Evolutionary conservation across 306 rosid species (phyloP).

Genomic region (Spatholobus suberectus): DNA sequence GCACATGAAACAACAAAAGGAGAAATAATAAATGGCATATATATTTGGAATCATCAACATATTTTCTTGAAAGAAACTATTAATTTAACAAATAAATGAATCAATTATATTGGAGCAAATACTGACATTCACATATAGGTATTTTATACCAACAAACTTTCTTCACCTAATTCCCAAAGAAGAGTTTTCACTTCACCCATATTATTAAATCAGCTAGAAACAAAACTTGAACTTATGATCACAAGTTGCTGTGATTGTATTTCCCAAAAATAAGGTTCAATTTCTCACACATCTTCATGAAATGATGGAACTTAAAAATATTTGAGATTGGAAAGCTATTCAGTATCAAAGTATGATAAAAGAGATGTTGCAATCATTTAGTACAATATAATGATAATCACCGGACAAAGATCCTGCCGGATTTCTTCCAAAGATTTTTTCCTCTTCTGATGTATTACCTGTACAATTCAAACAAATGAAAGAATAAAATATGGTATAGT

Average conservation of each 20-base stretch:
- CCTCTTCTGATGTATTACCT: constrained; percentile 94
- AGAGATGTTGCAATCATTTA: not conserved
- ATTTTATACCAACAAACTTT: constrained; percentile 3
- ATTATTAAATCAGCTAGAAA: not conserved
- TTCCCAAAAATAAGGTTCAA: not conserved
- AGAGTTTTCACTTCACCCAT: not conserved
- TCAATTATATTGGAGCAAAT: constrained; percentile 13
- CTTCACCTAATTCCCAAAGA: constrained; percentile 13
- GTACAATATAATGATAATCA: constrained; percentile 37
- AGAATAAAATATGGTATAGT: not conserved
- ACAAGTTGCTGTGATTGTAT: not conserved
- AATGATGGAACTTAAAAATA: not conserved
- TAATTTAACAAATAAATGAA: not conserved
- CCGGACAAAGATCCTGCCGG: constrained; percentile 89
- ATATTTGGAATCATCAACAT: not conserved
- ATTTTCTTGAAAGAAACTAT: not conserved
- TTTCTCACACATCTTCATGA: not conserved
- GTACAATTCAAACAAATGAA: constrained; percentile 33
- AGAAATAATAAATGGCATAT: not conserved
- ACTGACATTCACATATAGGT: not conserved
- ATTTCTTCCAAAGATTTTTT: constrained; percentile 86
- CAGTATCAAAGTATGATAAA: not conserved
- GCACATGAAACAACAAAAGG: not conserved
- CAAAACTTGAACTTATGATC: not conserved
- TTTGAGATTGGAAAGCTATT: not conserved